Conservation (phyloP, 257 asterid species). For the Ajuga chamaepitys region DNA sequence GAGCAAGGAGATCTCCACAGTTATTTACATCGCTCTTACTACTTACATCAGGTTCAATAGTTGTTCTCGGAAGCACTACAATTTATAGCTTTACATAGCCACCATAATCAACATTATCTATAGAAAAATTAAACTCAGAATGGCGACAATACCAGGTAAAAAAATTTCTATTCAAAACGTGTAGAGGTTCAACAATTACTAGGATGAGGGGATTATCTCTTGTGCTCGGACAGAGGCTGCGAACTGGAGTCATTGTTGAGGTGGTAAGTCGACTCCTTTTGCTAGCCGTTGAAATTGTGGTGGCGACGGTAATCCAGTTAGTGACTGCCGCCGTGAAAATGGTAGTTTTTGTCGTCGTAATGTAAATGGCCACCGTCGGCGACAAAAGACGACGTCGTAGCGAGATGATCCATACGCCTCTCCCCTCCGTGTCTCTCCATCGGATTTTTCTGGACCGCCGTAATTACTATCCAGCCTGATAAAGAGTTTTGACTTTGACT, state of each 20-base stretch:
- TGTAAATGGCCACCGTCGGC: constrained; percentile 19
- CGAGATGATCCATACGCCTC: constrained; percentile 17
- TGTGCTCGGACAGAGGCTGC: constrained; percentile 30
- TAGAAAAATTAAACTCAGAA: background rate
- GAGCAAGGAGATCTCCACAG: too few relatives aligned
- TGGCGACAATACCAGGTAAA: background rate
- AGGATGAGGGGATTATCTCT: constrained; percentile 29
- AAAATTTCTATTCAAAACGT: too few relatives aligned
- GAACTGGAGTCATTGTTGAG: constrained; percentile 13
- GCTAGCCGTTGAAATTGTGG: constrained; percentile 25
- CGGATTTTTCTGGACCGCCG: background rate
- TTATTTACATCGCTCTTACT: background rate
- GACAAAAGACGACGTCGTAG: constrained; percentile 25
- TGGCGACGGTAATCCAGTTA: constrained; percentile 22
- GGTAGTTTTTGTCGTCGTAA: constrained; percentile 5
- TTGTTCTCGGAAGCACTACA: constrained; percentile 52
- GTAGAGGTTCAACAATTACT: constrained; percentile 16
- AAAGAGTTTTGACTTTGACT: background rate
- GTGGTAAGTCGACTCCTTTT: constrained; percentile 14
- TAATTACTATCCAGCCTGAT: constrained; percentile 7
- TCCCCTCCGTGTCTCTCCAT: constrained; percentile 36
- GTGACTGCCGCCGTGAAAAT: constrained; percentile 7
- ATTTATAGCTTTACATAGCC: constrained; percentile 66
- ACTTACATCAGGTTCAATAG: constrained; percentile 65
- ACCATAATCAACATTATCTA: constrained; percentile 40